Conservation (phyloP, 2,329 filamentous ascomycete genomes). For the Chrysosporium queenslandicum region DNA sequence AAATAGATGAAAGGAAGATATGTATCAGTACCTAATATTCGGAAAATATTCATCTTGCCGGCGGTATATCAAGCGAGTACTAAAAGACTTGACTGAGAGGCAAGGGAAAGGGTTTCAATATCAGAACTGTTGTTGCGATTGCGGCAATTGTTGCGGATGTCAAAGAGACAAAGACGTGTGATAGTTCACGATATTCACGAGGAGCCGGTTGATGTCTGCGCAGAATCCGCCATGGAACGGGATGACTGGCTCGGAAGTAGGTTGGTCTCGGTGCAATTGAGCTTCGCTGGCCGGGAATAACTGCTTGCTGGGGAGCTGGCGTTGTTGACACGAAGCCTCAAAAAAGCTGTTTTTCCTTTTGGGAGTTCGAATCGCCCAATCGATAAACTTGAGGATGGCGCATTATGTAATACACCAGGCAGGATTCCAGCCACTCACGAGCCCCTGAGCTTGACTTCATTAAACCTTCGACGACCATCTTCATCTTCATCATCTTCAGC, state of each 20-base stretch:
- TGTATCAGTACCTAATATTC: slow-evolving; percentile 49
- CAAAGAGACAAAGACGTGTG: not conserved
- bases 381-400: slow-evolving; percentile 3
- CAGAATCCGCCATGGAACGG: slow-evolving; percentile 9
- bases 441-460: not conserved
- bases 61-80: not conserved
- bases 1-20: not conserved
- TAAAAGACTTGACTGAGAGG: no score
- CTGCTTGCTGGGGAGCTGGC: not conserved
- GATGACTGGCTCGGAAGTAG: not conserved
- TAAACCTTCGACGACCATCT: not conserved
- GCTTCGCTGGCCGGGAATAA: not conserved
- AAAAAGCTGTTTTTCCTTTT: slow-evolving; percentile 15
- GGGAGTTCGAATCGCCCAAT: not conserved
- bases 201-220: not conserved
- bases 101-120: no score
- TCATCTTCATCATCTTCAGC: not conserved
- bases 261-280: not conserved
- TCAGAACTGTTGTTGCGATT: no score
- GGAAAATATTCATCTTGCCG: slow-evolving; percentile 58
- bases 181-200: not conserved
- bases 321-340: slow-evolving; percentile 36
- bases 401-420: slow-evolving; percentile 6
- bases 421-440: not conserved
- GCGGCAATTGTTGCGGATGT: no score